phyloP scores from a whole-genome alignment of 768 basidiomycete genomes.

The Hypholoma fasciculare region DNA sequence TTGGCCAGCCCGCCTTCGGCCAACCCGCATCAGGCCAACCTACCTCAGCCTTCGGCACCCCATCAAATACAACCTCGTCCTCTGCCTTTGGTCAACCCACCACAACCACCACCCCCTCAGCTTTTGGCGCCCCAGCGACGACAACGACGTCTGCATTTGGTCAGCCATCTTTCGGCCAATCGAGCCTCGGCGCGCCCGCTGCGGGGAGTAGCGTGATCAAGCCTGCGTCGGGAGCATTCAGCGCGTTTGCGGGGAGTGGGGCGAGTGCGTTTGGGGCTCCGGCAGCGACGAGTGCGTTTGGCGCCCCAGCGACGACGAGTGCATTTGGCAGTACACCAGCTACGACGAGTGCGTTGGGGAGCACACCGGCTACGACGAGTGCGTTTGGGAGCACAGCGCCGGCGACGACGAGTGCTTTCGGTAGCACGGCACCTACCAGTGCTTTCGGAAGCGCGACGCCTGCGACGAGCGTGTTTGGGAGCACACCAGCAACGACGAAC shows the following conservation, averaged over 20 bases:
- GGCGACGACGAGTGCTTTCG: constrained; percentile 28
- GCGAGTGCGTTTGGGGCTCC: constrained; percentile 30
- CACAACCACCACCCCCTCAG: constrained; percentile 21
- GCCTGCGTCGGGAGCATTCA: constrained; percentile 53
- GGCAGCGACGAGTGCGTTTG: constrained; percentile 38
- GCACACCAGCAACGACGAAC: constrained; percentile 15
- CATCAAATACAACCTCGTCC: constrained; percentile 15
- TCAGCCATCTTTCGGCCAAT: constrained; percentile 24
- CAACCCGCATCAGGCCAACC: constrained; percentile 24
- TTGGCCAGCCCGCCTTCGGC: constrained; percentile 16
- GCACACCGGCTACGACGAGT: too few species aligned
- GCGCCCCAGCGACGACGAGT: constrained; percentile 33
- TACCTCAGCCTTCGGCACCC: constrained; percentile 25
- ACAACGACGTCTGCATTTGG: constrained; percentile 26
- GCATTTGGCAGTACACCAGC: constrained; percentile 39
- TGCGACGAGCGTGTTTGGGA: constrained; percentile 31
- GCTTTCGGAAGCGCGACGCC: too few species aligned
- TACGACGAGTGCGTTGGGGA: too few species aligned
- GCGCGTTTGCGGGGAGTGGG: constrained; percentile 34
- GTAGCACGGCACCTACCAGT: constrained; percentile 10
- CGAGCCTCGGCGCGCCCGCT: constrained; percentile 21
- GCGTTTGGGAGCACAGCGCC: constrained; percentile 23
- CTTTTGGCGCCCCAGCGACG: constrained; percentile 13
- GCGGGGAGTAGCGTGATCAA: constrained; percentile 41
- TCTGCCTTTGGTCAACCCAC: constrained; percentile 39